Evolutionary conservation across 2,329 filamentous ascomycete genomes (phyloP), one percentile per base, ranked within the genome.

Genomic region (Didymellaceae sp.): DNA sequence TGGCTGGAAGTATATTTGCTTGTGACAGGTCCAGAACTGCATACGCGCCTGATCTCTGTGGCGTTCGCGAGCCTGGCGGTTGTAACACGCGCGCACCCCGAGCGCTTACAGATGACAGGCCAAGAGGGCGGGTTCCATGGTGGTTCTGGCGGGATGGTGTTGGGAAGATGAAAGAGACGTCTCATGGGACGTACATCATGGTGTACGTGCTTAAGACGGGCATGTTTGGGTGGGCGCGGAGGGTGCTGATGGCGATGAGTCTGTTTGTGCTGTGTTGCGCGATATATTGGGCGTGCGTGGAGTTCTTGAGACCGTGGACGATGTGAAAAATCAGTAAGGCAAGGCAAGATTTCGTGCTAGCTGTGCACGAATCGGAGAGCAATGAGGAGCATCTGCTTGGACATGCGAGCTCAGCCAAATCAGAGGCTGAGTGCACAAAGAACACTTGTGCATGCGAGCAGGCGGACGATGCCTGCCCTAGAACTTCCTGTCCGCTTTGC

Each of bases 91-190:
- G n/a, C n/a, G n/a, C n/a, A n/a, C n/a, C n/a, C n/a, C n/a, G n/a
- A n/a, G n/a, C n/a, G n/a, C n/a, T n/a, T n/a, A n/a, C n/a, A n/a
- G n/a, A n/a, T n/a, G n/a, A n/a, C n/a, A n/a, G n/a, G n/a, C n/a
- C n/a, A n/a, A n/a, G n/a, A n/a, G n/a, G n/a, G n/a, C n/a, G n/a
- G n/a, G n/a, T n/a, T 64, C 28, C 55, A 66, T 34, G 38, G 1
- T 61, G 54, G 52, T 67, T 67, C 32, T 68, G 60, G 61, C 67
- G 53, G 48, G 25, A 21, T 14, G 64, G 55, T 10, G 4, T 67
- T 8, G 53, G 61, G 30, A 3, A 49, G 8, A 60, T 59, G 55
- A 38, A 57, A 39, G 35, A 43, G 30, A 60, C 55, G 11, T 57
- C 57, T 3, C 65, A 61, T 26, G 56, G 59, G 4, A 62, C 59